Conservation (phyloP, 176 grass and related monocot genomes). For the Juncus inflexus region DNA sequence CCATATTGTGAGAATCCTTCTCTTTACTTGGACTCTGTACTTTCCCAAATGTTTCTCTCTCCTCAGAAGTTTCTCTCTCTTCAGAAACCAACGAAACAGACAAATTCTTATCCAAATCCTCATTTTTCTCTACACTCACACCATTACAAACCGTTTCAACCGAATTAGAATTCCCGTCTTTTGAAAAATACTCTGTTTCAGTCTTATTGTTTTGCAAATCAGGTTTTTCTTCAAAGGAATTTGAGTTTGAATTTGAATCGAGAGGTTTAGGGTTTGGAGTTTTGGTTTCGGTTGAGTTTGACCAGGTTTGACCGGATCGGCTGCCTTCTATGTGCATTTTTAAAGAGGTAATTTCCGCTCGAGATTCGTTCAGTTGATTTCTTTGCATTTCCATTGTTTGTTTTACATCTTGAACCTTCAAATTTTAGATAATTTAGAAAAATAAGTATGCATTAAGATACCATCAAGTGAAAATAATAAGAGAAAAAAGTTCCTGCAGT, state of each 20-base stretch:
- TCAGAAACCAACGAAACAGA: constrained; percentile 30
- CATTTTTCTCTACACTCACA: constrained; percentile 22
- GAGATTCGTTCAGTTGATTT: constrained; percentile 80
- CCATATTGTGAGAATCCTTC: constrained; percentile 71
- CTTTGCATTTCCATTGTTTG: constrained; percentile 69
- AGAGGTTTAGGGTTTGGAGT: constrained; percentile 31
- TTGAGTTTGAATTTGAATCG: constrained; percentile 17
- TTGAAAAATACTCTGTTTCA: constrained; percentile 4
- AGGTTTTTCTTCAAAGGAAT: constrained; percentile 33
- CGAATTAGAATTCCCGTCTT: constrained; percentile 3
- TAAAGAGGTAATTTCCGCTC: constrained; percentile 90
- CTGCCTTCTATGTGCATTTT: constrained; percentile 96
- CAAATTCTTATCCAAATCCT: constrained; percentile 31
- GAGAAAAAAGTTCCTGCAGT: too few species aligned
- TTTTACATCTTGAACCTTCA: constrained; percentile 84
- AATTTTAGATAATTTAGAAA: constrained; percentile 33
- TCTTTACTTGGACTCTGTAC: constrained; percentile 57
- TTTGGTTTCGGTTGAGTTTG: constrained; percentile 25
- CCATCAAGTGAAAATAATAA: constrained; percentile 2
- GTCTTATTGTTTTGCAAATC: constrained; percentile 33
- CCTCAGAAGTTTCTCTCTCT: constrained; percentile 27
- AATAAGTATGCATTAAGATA: too few species aligned
- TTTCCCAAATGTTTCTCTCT: constrained; percentile 30
- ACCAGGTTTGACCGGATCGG: constrained; percentile 56
- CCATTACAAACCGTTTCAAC: constrained; percentile 15